Evolutionary conservation across 2,329 filamentous ascomycete species (phyloP), one percentile per base, ranked within the genome.

Genomic region (Colletotrichum tropicale): DNA sequence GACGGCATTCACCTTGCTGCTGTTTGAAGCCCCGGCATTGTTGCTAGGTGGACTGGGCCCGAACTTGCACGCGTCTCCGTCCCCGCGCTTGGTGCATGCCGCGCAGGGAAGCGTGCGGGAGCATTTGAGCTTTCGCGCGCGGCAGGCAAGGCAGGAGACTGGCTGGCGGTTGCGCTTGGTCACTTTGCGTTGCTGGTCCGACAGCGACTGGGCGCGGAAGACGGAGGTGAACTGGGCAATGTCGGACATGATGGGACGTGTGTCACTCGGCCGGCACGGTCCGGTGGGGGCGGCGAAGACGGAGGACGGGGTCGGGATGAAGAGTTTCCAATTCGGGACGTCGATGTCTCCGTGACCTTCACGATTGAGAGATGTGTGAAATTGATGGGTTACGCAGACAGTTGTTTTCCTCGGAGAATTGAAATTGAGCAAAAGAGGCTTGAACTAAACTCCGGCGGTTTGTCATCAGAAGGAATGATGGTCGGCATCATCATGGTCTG

Each of bases 51-150:
- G n/a, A 34, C 30, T 18, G 21, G 78, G 30, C 9, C 81, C 80
- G 70, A 86, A 86, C 28, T 77, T 80, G 71, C 86, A 87, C 4
- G 73, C 52, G 5, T 75, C 75, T 6, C 75, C 79, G n/a, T 85
- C 82, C 18, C 84, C 84, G 43, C 86, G 83, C 79, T 83, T 85
- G 66, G 79, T 79, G 75, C 87, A 88, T 8, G 84, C 82, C 26
- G 82, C 81, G 76, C 86, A 88, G 2, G 85, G 86, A 55, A 83
- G 83, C 67, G 80, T 81, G 16, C 86, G 83, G 76, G 88, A 86
- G 76, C 86, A 88, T 70, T 83, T 84, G 9, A 85, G 82, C 79
- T 88, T 88, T 74, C 86, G 85, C 24, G 79, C 80, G 76, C 87
- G 86, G 73, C 86, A 88, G 58, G 82, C 79, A 4, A 81, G 80